Evolutionary conservation across 2,329 filamentous ascomycete species (phyloP), one percentile per base, ranked within the genome.

Genomic region (Ophiostoma australiae): DNA sequence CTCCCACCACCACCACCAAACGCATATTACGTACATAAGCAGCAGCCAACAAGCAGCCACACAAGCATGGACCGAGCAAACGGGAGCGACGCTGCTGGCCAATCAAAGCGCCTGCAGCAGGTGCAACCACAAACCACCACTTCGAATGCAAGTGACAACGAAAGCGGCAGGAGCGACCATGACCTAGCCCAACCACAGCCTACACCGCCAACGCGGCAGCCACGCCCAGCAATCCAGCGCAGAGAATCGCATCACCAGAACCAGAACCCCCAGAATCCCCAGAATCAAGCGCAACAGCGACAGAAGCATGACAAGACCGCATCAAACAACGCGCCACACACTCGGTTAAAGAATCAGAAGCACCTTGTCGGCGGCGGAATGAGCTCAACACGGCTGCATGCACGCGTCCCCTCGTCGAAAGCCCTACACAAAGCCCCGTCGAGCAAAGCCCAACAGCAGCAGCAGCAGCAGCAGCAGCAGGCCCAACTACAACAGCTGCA

Each of bases 331-430:
- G 70, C 76, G 76, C 66, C 78, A 74, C 76, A 78, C 48, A 76
- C 77, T 74, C 76, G 79, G 39, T 76, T 78, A 39, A 80, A 78
- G 76, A 72, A 75, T 69, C 78, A 80, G 74, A 84, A 83, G 75
- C 81, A 84, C 75, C 76, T 83, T 70, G 82, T 82, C 72, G 81
- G 81, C 73, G 81, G 80, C 67, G 77, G 75, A 33, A 70, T 72
- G 70, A 78, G 76, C 72, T 80, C 72, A 27, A 73, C 80, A 65
- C 83, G 85, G 67, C 76, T 85, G 70, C 84, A 86, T 78, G 81
- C 81, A 72, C 84, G 85, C 74, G 83, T 84, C 17, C 81, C 84
- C 27, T 86, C 84, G 17, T 82, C 83, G 67, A 87, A 87, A 76
- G 82, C 78, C 37, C 77, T 86, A 72, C 83, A 84, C 75, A 84